Evolutionary conservation across 1,284 basidiomycete species (phyloP).

Genomic region (Grifola frondosa): DNA sequence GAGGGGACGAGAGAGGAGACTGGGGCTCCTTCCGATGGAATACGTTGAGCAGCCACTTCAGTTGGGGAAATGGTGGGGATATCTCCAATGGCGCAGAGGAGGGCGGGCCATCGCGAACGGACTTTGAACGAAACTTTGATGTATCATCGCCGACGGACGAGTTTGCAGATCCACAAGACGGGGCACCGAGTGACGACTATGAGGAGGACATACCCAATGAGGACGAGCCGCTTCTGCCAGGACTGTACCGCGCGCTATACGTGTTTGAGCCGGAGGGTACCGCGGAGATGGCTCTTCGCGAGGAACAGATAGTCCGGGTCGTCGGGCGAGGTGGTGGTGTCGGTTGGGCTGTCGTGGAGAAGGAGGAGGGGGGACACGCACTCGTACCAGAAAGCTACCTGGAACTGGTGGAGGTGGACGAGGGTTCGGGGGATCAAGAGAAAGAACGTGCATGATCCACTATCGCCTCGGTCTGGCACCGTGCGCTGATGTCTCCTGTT

Average conservation of each 20-base stretch:
- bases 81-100: slow-evolving; percentile 8
- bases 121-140: slow-evolving; percentile 51
- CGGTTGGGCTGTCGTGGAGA: slow-evolving; percentile 70
- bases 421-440: neutral
- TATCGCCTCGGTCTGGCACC: slow-evolving; percentile 6
- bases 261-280: slow-evolving; percentile 71
- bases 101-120: slow-evolving; percentile 40
- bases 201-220: slow-evolving; percentile 27
- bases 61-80: slow-evolving; percentile 25
- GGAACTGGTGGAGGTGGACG: slow-evolving; percentile 43
- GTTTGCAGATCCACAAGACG: slow-evolving; percentile 32
- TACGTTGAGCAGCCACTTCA: slow-evolving; percentile 36
- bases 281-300: slow-evolving; percentile 72
- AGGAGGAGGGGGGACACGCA: slow-evolving; percentile 46
- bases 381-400: slow-evolving; percentile 71
- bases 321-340: slow-evolving; percentile 71
- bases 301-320: slow-evolving; percentile 69
- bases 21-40: slow-evolving; percentile 48
- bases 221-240: slow-evolving; percentile 53
- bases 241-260: slow-evolving; percentile 70
- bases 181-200: slow-evolving; percentile 24
- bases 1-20: slow-evolving; percentile 32
- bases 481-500: slow-evolving; percentile 9
- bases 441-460: neutral
- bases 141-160: slow-evolving; percentile 27